Evolutionary conservation across 1,139 yeast species (phyloP).

Genomic region (Candida freyschussii): DNA sequence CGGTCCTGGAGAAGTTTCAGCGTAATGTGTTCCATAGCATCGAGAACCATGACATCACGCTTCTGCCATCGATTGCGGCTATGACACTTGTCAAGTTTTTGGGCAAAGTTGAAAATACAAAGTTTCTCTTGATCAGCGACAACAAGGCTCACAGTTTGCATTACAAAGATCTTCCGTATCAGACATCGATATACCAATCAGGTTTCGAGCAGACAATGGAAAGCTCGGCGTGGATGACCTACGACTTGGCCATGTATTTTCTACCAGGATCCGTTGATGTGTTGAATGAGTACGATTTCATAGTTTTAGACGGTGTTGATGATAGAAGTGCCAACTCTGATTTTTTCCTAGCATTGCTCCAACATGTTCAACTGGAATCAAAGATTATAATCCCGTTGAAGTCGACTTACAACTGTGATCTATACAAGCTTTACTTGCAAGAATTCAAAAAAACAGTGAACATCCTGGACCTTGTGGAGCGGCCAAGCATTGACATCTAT

Average conservation of each 20-base stretch:
- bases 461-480: conserved; percentile 4
- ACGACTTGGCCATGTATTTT: conserved; percentile 4
- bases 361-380: background rate
- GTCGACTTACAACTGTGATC: conserved; percentile 4
- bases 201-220: background rate
- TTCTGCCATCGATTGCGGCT: conserved; percentile 1
- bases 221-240: conserved; percentile 3
- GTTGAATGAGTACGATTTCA: conserved; percentile 12
- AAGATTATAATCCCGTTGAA: conserved; percentile 10
- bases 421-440: conserved; percentile 5
- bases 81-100: background rate
- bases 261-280: background rate
- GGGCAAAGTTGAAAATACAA: conserved; percentile 1
- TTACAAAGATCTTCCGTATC: conserved; percentile 4
- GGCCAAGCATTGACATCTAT: conserved; percentile 6
- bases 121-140: conserved; percentile 3
- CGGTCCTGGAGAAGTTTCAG: background rate
- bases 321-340: conserved; percentile 11
- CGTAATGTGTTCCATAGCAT: conserved; percentile 1
- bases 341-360: conserved; percentile 12
- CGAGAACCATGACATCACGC: conserved; percentile 1
- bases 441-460: conserved; percentile 3
- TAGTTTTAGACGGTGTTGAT: conserved; percentile 15
- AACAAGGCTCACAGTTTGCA: background rate
- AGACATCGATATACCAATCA: conserved; percentile 4